phyloP scores from a whole-genome alignment of 495 filamentous ascomycete species.

The Xylaria nigripes region DNA sequence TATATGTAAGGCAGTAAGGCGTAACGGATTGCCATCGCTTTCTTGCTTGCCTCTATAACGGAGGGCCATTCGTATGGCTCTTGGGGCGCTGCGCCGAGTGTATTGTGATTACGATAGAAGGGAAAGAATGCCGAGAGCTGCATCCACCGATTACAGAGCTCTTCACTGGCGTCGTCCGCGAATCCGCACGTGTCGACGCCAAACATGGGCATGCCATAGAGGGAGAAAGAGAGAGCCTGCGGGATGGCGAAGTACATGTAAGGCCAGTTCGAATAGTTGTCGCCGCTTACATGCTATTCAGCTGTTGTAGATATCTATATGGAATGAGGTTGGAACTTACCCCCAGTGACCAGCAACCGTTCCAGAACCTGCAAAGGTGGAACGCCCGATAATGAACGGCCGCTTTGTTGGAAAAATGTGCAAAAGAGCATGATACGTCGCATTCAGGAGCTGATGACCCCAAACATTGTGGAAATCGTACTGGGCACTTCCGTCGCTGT shows the following conservation, averaged over 20 bases:
- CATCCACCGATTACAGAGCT: constrained; percentile 84
- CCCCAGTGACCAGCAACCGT: constrained; percentile 83
- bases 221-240: constrained; percentile 68
- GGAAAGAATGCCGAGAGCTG: constrained; percentile 78
- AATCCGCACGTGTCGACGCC: constrained; percentile 81
- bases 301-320: neutral
- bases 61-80: constrained; percentile 70
- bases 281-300: constrained; percentile 39
- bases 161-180: constrained; percentile 57
- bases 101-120: constrained; percentile 83
- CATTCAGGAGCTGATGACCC: constrained; percentile 69
- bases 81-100: constrained; percentile 52
- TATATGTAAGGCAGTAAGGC: constrained; percentile 72
- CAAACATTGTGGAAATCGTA: constrained; percentile 78
- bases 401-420: constrained; percentile 55
- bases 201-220: constrained; percentile 86
- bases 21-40: constrained; percentile 69
- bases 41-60: constrained; percentile 56
- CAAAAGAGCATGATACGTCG: constrained; percentile 68
- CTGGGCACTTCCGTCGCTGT: constrained; percentile 59
- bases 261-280: constrained; percentile 62
- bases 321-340: constrained; percentile 10
- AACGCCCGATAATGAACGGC: constrained; percentile 80
- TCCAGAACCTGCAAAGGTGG: constrained; percentile 74
- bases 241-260: constrained; percentile 73